Percentiles rank a stretch among this genome's conserved stretches.
phyloP scores from a whole-genome alignment of 306 rosid species.

The Sophora flavescens region DNA sequence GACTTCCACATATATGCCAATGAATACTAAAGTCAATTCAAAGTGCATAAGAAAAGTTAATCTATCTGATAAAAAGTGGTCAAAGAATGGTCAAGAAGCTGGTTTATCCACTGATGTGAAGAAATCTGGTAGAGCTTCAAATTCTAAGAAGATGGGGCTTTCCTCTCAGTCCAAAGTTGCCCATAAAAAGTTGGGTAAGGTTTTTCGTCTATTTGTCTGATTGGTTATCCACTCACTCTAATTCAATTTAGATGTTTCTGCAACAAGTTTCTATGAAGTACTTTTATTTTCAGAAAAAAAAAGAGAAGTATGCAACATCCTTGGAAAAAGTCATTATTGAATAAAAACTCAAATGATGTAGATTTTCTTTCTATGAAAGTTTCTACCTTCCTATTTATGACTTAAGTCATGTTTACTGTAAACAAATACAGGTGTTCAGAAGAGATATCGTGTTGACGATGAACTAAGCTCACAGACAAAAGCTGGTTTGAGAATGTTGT shows the following conservation, averaged over 20 bases:
- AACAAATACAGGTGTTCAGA: constrained; percentile 60
- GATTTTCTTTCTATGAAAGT: constrained; percentile 35
- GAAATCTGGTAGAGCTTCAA: constrained; percentile 68
- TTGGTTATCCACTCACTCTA: constrained; percentile 18
- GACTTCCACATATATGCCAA: constrained; percentile 57
- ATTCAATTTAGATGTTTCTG: constrained; percentile 37
- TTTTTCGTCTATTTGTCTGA: constrained; percentile 41
- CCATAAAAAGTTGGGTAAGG: constrained; percentile 77
- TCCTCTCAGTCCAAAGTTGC: constrained; percentile 66
- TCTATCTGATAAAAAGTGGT: constrained; percentile 58
- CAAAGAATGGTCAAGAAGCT: constrained; percentile 61
- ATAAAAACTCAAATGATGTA: constrained; percentile 4
- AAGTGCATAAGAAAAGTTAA: constrained; percentile 63
- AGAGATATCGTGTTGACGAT: constrained; percentile 68
- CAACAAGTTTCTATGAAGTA: constrained; percentile 25
- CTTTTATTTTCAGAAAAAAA: constrained; percentile 19
- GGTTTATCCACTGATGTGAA: constrained; percentile 60
- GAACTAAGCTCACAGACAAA: constrained; percentile 64
- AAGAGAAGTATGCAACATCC: not conserved
- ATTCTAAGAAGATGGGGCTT: constrained; percentile 57
- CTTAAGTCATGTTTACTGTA: too few species aligned
- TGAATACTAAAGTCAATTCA: constrained; percentile 59
- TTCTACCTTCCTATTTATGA: constrained; percentile 35
- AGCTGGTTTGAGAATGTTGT: constrained; percentile 77
- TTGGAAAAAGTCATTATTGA: too few species aligned